Evolutionary conservation across 228 moss, liverwort and hornwort genomes (phyloP).

Genomic region (Sphagnum magellanicum): DNA sequence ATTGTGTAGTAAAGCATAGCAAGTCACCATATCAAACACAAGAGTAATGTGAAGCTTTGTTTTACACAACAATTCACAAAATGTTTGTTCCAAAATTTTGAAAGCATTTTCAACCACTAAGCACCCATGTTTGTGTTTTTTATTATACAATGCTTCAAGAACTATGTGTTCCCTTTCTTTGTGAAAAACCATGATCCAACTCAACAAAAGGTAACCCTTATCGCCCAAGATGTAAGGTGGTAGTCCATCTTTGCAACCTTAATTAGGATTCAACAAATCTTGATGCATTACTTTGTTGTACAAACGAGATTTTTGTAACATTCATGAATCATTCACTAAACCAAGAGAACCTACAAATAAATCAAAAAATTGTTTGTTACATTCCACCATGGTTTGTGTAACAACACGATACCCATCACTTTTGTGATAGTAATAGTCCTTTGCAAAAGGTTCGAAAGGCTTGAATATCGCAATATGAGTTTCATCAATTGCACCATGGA

Average conservation of each 20-base stretch:
- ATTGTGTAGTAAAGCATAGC: background rate
- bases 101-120: background rate
- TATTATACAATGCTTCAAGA: background rate
- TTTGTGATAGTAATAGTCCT: slow-evolving; percentile 4
- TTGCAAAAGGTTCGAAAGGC: background rate
- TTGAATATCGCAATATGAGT: slow-evolving; percentile 1
- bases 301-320: background rate
- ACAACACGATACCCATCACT: background rate
- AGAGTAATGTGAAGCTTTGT: background rate
- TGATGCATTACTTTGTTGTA: background rate
- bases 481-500: slow-evolving; percentile 1
- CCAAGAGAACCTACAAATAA: slow-evolving; percentile 3
- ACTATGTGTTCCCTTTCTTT: background rate
- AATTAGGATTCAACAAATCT: background rate
- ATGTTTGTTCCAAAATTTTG: background rate
- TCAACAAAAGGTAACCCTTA: background rate
- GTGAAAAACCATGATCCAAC: background rate
- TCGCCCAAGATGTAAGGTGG: background rate
- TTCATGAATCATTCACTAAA: slow-evolving; percentile 1
- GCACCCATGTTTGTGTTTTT: background rate
- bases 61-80: background rate
- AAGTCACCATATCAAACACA: background rate
- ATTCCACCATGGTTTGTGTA: slow-evolving; percentile 1
- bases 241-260: background rate
- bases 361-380: background rate